Conservation (phyloP, 2,329 filamentous ascomycete genomes). For the Calonectria montana region DNA sequence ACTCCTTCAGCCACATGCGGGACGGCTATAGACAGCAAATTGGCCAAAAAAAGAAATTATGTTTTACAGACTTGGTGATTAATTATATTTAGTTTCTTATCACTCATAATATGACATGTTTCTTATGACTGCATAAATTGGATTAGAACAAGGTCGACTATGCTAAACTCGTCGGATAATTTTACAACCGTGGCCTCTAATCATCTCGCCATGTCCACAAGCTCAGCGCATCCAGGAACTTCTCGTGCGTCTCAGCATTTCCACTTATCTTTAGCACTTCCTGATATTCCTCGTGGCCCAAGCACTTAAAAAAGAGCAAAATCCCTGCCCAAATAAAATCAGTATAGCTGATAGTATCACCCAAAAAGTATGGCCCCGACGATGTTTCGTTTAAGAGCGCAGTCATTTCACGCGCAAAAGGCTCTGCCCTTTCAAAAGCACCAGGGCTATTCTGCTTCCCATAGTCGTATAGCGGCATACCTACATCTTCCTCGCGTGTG, state of each 20-base stretch:
- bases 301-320: constrained; percentile 52
- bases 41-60: too few species aligned
- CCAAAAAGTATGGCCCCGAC: constrained; percentile 71
- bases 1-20: too few species aligned
- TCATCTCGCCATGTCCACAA: constrained; percentile 27
- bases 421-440: constrained; percentile 27
- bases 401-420: constrained; percentile 26
- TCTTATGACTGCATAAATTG: background rate
- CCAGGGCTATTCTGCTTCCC: constrained; percentile 23
- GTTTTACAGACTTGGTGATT: too few species aligned
- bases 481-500: constrained; percentile 24
- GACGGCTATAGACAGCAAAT: too few species aligned
- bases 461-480: constrained; percentile 31
- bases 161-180: background rate
- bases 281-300: constrained; percentile 26
- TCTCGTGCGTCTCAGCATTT: constrained; percentile 4
- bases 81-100: too few species aligned
- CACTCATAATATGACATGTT: too few species aligned
- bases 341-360: constrained; percentile 63
- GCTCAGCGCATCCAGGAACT: constrained; percentile 20
- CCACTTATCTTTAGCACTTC: constrained; percentile 28
- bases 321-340: constrained; percentile 66
- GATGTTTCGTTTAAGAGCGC: constrained; percentile 18
- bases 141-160: too few species aligned
- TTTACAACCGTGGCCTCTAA: background rate